Evolutionary conservation across 768 basidiomycete genomes (phyloP), one percentile per base, ranked within the genome.

Genomic region (Psilocybe subaeruginosa): DNA sequence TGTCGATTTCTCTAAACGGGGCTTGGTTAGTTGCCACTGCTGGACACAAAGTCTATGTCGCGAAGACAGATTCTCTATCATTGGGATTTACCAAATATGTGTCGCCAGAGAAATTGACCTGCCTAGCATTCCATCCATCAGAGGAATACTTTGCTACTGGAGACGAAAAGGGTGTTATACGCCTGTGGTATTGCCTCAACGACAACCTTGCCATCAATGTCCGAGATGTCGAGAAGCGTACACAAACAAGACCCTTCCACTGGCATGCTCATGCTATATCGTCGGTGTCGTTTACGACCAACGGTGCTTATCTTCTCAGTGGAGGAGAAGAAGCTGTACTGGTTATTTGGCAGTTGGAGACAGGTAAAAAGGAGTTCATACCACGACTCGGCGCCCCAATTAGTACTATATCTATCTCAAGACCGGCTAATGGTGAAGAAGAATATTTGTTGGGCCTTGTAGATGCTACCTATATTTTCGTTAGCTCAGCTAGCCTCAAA

Each of bases 241-340:
- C 94, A 1, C 91, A 93, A 68, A 96, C 94, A 0, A 89, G 92
- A 3, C 84, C 87, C 4, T 75, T 98, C 54, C 97, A 98, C 75
- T 99, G 97, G 97, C 97, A 99, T 71, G 92, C 97, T 2, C 97
- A 99, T 72, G 85, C 94, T 3, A 92, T 99, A 16, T 88, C 91
- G 3, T 89, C 93, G 0, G 72, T 99, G 29, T 80, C 88, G 0
- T 99, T 99, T 73, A 92, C 95, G 0, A 75, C 88, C 11, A 95
- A 97, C 65, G 97, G 97, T 11, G 90, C 94, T 7, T 97, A 97
- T 72, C 76, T 99, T 16, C 76, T 99, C 51, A 96, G 92, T 62
- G 97, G 95, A 63, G 97, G 97, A 48, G 94, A 97, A 73, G 97
- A 99, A 73, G 85, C 91, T 33, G 97, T 98, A 8, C 75, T 99